Percentiles rank a stretch among this genome's conserved stretches.
phyloP scores from a whole-genome alignment of 164 flowering plant genomes.

The Warburgia ugandensis region DNA sequence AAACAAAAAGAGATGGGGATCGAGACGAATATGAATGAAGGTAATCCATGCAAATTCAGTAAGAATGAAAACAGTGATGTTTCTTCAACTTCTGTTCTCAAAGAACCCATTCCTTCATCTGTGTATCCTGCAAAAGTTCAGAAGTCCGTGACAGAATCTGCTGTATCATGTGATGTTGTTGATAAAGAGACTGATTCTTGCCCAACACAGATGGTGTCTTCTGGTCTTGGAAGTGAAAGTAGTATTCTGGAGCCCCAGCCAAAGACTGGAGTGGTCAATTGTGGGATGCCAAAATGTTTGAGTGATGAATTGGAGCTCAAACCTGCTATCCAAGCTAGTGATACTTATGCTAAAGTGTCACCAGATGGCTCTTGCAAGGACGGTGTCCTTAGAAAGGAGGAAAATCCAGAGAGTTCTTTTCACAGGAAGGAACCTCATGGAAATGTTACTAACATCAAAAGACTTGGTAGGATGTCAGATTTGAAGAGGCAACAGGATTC shows the following conservation, averaged over 20 bases:
- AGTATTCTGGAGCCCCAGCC: constrained; percentile 15
- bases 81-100: constrained; percentile 14
- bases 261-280: constrained; percentile 18
- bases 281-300: constrained; percentile 6
- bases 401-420: constrained; percentile 19
- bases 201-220: constrained; percentile 1
- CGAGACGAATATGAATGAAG: constrained; percentile 5
- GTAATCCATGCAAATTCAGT: constrained; percentile 14
- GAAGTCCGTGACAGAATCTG: constrained; percentile 15
- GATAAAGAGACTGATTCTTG: constrained; percentile 14
- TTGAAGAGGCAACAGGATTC: constrained; percentile 15
- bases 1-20: constrained; percentile 15
- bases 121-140: constrained; percentile 16
- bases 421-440: constrained; percentile 24
- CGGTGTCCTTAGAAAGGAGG: constrained; percentile 11
- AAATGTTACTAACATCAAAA: constrained; percentile 16
- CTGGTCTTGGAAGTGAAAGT: constrained; percentile 9
- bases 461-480: constrained; percentile 16
- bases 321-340: constrained; percentile 19
- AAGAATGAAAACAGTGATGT: constrained; percentile 11
- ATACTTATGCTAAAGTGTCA: constrained; percentile 10
- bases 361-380: constrained; percentile 19
- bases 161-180: constrained; percentile 12
- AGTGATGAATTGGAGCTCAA: constrained; percentile 7
- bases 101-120: constrained; percentile 12